phyloP scores from a whole-genome alignment of 192 early-diverging fungal genomes.

The Gamsiella multidivaricata region DNA sequence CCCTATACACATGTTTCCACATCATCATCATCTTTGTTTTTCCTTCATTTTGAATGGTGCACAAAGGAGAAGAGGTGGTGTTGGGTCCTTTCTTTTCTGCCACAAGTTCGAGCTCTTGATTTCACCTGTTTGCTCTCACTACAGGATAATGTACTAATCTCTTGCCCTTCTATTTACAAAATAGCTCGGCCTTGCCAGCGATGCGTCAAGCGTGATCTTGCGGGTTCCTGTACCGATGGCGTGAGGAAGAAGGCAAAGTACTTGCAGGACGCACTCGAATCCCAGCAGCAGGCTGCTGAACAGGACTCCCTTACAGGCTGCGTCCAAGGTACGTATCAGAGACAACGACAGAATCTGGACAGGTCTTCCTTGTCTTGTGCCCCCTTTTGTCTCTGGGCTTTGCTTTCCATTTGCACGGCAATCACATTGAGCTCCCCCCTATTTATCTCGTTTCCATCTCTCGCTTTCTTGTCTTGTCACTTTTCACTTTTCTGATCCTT shows the following conservation, averaged over 20 bases:
- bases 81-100: no score
- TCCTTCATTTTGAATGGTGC: no score
- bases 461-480: not conserved
- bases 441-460: not conserved
- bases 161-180: not conserved
- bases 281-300: conserved; percentile 55
- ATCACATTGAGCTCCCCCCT: not conserved
- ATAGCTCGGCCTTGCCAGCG: conserved; percentile 85
- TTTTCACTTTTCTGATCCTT: conserved; percentile 2
- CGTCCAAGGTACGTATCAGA: conserved; percentile 20
- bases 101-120: no score
- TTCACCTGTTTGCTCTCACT: no score
- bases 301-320: not conserved
- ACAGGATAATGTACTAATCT: no score
- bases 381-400: no score
- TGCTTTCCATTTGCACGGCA: no score
- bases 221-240: conserved; percentile 82
- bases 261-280: conserved; percentile 69
- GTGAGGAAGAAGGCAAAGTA: conserved; percentile 95
- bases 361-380: no score
- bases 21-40: not conserved
- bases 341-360: no score
- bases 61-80: no score
- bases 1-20: not conserved
- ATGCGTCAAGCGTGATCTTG: conserved; percentile 85